phyloP scores from a whole-genome alignment of 2,329 filamentous ascomycete genomes.

The Penicillium digitatum region DNA sequence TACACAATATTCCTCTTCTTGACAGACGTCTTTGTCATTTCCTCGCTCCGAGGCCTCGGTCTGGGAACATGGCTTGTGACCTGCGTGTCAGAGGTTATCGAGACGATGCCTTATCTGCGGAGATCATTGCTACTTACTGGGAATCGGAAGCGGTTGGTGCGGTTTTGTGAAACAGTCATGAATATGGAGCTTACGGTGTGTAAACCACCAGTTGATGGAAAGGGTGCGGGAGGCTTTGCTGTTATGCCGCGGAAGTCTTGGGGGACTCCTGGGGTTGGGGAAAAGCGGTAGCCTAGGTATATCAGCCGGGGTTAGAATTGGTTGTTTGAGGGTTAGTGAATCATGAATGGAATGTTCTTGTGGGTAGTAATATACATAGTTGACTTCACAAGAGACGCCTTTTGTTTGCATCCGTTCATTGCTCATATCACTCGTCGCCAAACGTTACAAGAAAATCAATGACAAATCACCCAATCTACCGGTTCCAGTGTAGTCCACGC shows the following conservation, averaged over 20 bases:
- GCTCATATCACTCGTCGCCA: constrained; percentile 1
- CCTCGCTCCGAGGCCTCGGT: constrained; percentile 4
- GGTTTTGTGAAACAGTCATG: constrained; percentile 6
- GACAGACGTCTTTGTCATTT: constrained; percentile 11
- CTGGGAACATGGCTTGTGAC: constrained; percentile 15
- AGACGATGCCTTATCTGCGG: constrained; percentile 12
- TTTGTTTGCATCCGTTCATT: not conserved
- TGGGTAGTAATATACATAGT: not conserved
- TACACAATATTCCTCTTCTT: constrained; percentile 11
- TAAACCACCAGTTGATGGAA: not conserved
- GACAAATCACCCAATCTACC: not conserved
- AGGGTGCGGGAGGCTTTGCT: not conserved
- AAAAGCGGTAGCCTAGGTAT: not conserved
- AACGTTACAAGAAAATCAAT: constrained; percentile 1
- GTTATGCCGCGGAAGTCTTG: constrained; percentile 3
- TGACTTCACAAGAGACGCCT: not conserved
- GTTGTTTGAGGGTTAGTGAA: not conserved
- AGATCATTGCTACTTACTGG: constrained; percentile 10
- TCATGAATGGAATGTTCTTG: not conserved
- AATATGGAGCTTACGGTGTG: not conserved
- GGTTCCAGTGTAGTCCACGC: not conserved
- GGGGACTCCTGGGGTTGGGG: not conserved
- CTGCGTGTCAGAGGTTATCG: constrained; percentile 11
- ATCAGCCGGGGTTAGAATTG: too few relatives aligned
- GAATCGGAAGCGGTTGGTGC: constrained; percentile 7